These are phyloP conservation scores for Trichoderma endophyticum DNA, from an alignment of 2,329 filamentous ascomycete genomes.

Conservation along the genomic window DNA sequence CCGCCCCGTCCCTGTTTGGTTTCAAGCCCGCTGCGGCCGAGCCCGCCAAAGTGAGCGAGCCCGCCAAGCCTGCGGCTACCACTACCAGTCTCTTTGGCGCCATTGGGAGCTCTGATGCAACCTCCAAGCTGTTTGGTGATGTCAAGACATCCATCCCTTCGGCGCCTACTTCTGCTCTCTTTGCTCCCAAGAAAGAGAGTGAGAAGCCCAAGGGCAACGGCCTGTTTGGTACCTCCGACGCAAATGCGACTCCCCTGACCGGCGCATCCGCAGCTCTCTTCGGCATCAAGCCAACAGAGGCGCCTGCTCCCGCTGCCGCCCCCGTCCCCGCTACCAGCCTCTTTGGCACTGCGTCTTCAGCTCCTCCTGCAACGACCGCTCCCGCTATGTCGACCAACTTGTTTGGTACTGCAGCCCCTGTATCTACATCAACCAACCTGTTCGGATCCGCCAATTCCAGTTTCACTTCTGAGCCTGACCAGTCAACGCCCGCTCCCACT, in stretches of 20 bases:
- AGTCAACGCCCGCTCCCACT: conserved; percentile 16
- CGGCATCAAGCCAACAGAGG: conserved; percentile 28
- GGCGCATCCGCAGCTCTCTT: conserved; percentile 14
- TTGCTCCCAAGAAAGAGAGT: background rate
- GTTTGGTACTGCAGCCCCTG: conserved; percentile 29
- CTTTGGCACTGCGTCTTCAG: conserved; percentile 28
- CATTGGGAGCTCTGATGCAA: conserved; percentile 33
- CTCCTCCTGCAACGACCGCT: conserved; percentile 23
- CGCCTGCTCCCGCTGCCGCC: conserved; percentile 22
- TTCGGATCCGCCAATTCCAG: conserved; percentile 16
- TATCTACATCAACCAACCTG: conserved; percentile 21
- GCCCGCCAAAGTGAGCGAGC: conserved; percentile 24
- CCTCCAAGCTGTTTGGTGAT: conserved; percentile 38
- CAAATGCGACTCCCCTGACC: background rate
- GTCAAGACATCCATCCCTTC: conserved; percentile 29
- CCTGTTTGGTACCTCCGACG: background rate
- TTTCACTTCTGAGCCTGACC: background rate
- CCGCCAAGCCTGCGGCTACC: conserved; percentile 25
- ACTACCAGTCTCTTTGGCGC: conserved; percentile 39
- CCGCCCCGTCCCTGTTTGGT: conserved; percentile 33
- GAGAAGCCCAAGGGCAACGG: background rate
- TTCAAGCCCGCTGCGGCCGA: conserved; percentile 32
- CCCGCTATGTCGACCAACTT: conserved; percentile 21
- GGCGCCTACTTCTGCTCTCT: conserved; percentile 18
- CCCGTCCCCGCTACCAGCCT: conserved; percentile 24